Evolutionary conservation across 768 basidiomycete genomes (phyloP), one percentile per base, ranked within the genome.

Genomic region (Boletus rufocinnamomeus): DNA sequence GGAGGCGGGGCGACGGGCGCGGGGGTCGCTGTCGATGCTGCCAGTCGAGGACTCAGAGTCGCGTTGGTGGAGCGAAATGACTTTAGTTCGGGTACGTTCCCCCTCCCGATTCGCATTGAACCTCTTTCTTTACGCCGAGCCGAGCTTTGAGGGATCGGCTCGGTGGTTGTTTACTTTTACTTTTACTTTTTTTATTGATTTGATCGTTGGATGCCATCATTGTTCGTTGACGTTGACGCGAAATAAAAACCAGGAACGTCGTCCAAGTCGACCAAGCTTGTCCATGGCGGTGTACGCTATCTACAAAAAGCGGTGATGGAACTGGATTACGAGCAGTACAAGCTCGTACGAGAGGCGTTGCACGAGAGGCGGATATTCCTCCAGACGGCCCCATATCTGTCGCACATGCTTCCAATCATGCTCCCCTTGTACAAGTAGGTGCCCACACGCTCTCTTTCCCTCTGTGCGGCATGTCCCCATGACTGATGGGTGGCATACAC

Each of bases 271-370:
- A 98, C 97, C 1, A 98, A 99, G 72, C 87, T 99, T 52, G 96
- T 99, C 1, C 97, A 99, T 75, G 96, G 96, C 17, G 96, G 96
- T 40, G 96, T 98, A 3, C 86, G 96, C 1, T 99, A 99, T 74
- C 84, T 99, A 13, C 96, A 99, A 69, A 99, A 98, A 70, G 96
- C 96, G 4, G 83, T 98, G 37, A 84, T 95, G 67, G 95, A 96
- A 66, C 84, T 97, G 60, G 96, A 98, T 70, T 97, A 96, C 66
- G 94, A 94, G 69, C 93, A 95, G 71, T 95, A 88, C 79, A 97
- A 97, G 72, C 89, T 99, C 57, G 96, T 99, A 30, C 81, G 81
- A n/a, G 96, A 98, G 72, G 95, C 96, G 16, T 81, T 98, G 7
- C 89, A 93, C 64, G 97, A 99, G 75, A 84, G 96, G 32, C 82